Conservation (phyloP, 2,329 filamentous ascomycete species). For the Lachnellula suecica region DNA sequence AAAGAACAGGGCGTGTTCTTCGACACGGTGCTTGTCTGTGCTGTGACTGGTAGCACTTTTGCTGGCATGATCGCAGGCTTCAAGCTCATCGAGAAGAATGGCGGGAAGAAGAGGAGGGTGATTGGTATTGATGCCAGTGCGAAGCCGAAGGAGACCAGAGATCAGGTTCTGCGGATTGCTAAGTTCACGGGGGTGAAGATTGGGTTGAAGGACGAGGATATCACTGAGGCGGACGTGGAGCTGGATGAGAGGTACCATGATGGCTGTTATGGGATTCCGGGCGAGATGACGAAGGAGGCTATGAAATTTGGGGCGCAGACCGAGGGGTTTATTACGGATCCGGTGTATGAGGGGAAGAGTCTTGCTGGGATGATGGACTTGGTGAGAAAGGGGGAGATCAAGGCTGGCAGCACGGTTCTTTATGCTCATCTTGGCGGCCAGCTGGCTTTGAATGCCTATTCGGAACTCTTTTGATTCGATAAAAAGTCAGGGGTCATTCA, state of each 20-base stretch:
- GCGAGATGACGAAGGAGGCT: conserved; percentile 63
- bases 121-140: conserved; percentile 68
- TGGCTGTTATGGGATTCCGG: conserved; percentile 66
- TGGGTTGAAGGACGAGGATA: conserved; percentile 57
- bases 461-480: conserved; percentile 14
- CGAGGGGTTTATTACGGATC: conserved; percentile 73
- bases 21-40: conserved; percentile 67
- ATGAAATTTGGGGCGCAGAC: conserved; percentile 67
- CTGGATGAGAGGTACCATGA: conserved; percentile 67
- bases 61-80: conserved; percentile 74
- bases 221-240: conserved; percentile 61
- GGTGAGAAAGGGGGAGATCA: conserved; percentile 61
- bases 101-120: conserved; percentile 49
- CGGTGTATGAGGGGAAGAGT: conserved; percentile 76
- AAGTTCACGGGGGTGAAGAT: conserved; percentile 62
- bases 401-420: conserved; percentile 59
- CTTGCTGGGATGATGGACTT: conserved; percentile 70
- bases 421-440: conserved; percentile 73
- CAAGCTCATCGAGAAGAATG: conserved; percentile 56
- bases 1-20: conserved; percentile 61
- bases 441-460: conserved; percentile 67
- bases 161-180: conserved; percentile 67
- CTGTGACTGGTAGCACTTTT: conserved; percentile 69
- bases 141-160: conserved; percentile 59
- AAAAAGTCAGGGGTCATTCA: too few relatives aligned